Evolutionary conservation across 2,329 filamentous ascomycete species (phyloP).

Genomic region (Xylariaceae sp.): DNA sequence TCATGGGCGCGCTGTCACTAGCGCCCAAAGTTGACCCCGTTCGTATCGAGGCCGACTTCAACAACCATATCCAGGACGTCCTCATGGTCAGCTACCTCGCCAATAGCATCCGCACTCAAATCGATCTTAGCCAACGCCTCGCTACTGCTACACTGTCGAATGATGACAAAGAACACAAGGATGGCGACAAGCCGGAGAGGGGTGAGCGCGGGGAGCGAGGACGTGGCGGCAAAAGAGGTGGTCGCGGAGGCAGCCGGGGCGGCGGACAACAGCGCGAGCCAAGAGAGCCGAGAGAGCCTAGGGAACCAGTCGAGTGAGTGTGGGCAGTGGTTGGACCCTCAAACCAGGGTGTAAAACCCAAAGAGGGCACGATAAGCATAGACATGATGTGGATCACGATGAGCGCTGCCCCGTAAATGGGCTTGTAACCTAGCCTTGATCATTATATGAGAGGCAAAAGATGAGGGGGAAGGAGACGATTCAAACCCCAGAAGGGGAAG

Average conservation of each 20-base stretch:
- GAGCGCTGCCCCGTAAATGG: conserved; percentile 12
- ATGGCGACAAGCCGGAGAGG: conserved; percentile 49
- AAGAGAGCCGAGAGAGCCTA: conserved; percentile 47
- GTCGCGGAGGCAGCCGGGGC: conserved; percentile 57
- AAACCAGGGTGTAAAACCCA: conserved; percentile 7
- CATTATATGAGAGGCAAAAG: conserved; percentile 5
- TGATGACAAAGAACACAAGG: conserved; percentile 56
- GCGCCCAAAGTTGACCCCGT: conserved; percentile 91
- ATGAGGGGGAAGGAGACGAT: conserved; percentile 2
- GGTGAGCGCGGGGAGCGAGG: conserved; percentile 54
- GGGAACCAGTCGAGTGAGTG: conserved; percentile 35
- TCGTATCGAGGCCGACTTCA: conserved; percentile 97
- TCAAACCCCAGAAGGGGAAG: not conserved
- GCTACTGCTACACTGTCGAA: conserved; percentile 73
- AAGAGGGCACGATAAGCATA: conserved; percentile 3
- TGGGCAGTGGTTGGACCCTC: no score
- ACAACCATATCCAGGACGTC: conserved; percentile 99
- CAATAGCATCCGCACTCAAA: conserved; percentile 98
- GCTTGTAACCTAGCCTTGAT: conserved; percentile 12
- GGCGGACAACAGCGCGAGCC: conserved; percentile 56
- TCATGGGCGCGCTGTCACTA: conserved; percentile 90
- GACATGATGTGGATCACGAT: conserved; percentile 9
- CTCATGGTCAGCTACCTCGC: conserved; percentile 97
- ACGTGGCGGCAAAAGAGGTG: conserved; percentile 57
- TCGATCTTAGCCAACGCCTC: conserved; percentile 94